Percentiles rank a stretch among this genome's conserved stretches.
These are phyloP conservation scores for Xylaria intraflava DNA, from an alignment of 495 filamentous ascomycete species.

Conservation along the genomic window DNA sequence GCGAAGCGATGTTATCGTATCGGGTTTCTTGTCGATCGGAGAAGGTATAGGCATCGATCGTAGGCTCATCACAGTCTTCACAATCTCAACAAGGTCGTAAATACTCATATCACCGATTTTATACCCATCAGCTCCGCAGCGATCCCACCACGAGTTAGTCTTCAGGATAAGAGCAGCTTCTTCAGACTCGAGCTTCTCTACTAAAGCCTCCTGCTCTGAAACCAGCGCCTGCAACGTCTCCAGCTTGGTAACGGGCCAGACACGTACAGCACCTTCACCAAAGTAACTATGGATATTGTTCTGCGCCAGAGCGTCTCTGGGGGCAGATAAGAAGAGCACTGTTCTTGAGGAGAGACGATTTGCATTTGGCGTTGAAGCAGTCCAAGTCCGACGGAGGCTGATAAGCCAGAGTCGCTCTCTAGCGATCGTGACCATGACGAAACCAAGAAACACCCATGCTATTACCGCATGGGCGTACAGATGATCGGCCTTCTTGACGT, in stretches of 20 bases:
- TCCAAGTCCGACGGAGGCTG: conserved; percentile 63
- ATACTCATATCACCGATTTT: conserved; percentile 48
- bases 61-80: conserved; percentile 50
- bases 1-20: conserved; percentile 81
- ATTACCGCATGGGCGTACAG: conserved; percentile 60
- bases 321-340: conserved; percentile 63
- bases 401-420: conserved; percentile 65
- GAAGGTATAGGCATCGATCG: conserved; percentile 47
- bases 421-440: conserved; percentile 58
- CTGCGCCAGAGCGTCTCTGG: conserved; percentile 52
- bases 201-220: conserved; percentile 51
- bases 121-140: conserved; percentile 35
- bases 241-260: conserved; percentile 58
- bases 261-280: conserved; percentile 50
- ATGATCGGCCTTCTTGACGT: conserved; percentile 45
- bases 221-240: conserved; percentile 51
- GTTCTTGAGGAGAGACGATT: conserved; percentile 61
- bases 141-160: conserved; percentile 46
- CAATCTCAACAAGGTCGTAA: conserved; percentile 39
- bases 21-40: conserved; percentile 52
- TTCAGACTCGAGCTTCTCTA: conserved; percentile 56
- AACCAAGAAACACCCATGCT: conserved; percentile 60
- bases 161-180: conserved; percentile 59
- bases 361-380: conserved; percentile 60
- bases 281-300: conserved; percentile 52